Percentiles rank a stretch among this genome's conserved stretches.
Evolutionary conservation across 352 stramenopile species (phyloP).

Genomic region (Phytophthora pinifolia): DNA sequence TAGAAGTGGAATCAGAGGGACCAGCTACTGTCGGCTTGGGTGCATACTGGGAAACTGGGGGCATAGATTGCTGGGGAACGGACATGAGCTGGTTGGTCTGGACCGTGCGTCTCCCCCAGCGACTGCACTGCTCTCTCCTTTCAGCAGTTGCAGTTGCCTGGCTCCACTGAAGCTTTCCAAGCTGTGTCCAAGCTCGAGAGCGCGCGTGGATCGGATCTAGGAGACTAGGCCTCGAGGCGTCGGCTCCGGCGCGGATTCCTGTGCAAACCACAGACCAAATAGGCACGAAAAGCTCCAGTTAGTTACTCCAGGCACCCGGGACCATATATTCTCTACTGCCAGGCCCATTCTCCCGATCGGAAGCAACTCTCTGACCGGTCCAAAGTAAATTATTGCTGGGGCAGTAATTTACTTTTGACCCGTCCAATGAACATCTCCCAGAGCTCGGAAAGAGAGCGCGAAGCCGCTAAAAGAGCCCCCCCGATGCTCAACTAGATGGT

Average conservation of each 20-base stretch:
- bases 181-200: constrained; percentile 5
- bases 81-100: constrained; percentile 48
- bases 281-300: constrained; percentile 7
- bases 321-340: constrained; percentile 17
- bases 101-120: constrained; percentile 6
- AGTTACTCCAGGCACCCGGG: background rate
- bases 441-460: constrained; percentile 6
- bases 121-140: constrained; percentile 6
- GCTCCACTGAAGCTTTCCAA: constrained; percentile 7
- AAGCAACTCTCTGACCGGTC: background rate
- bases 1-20: constrained; percentile 38
- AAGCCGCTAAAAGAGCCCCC: constrained; percentile 4
- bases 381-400: constrained; percentile 29
- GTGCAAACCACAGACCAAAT: background rate
- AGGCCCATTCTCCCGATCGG: background rate
- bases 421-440: background rate
- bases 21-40: constrained; percentile 39
- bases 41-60: constrained; percentile 74
- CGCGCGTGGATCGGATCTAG: background rate
- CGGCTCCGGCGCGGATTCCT: constrained; percentile 17
- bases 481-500: background rate
- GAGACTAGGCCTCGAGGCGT: constrained; percentile 3
- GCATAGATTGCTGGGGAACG: constrained; percentile 68
- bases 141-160: constrained; percentile 8
- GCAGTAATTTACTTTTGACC: constrained; percentile 36